Conservation (phyloP, 2,329 filamentous ascomycete species). For the Colletotrichum gigasporum region DNA sequence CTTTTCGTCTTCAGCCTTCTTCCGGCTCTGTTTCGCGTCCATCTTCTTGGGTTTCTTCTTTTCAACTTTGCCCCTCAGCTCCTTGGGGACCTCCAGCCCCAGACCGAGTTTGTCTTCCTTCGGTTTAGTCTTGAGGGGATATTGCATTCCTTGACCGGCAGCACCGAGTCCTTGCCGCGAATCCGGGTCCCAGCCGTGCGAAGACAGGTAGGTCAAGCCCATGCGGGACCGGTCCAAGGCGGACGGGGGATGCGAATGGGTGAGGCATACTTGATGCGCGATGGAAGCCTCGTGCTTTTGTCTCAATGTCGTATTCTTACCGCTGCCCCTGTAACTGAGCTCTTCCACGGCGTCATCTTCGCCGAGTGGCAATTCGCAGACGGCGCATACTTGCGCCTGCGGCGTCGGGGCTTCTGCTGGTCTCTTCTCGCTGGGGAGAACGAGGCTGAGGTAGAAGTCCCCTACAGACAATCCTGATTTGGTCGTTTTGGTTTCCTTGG, state of each 20-base stretch:
- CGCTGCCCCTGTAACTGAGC: constrained; percentile 28
- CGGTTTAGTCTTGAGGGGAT: constrained; percentile 75
- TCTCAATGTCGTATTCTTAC: constrained; percentile 30
- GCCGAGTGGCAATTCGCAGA: constrained; percentile 48
- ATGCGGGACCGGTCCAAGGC: constrained; percentile 75
- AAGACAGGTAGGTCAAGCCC: constrained; percentile 72
- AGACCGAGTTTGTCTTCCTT: constrained; percentile 83
- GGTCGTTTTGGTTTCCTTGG: constrained; percentile 37
- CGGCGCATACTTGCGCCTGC: constrained; percentile 38
- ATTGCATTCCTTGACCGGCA: constrained; percentile 75
- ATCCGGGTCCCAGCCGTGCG: constrained; percentile 81
- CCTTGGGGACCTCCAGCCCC: constrained; percentile 61
- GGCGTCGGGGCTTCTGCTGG: neutral
- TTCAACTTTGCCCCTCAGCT: constrained; percentile 49
- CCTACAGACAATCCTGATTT: constrained; percentile 48
- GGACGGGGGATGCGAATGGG: constrained; percentile 77
- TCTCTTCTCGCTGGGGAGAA: constrained; percentile 56
- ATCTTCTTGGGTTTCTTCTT: constrained; percentile 59
- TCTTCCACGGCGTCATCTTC: constrained; percentile 23
- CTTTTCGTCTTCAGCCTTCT: constrained; percentile 68
- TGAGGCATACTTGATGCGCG: constrained; percentile 75
- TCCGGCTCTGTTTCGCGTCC: constrained; percentile 76
- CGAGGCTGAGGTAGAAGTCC: constrained; percentile 74
- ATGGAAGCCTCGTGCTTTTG: constrained; percentile 67
- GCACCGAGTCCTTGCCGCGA: constrained; percentile 76